Percentiles rank a stretch among this genome's conserved stretches.
Conservation (phyloP, 805 yeast genomes). For the Hanseniaspora clermontiae region DNA sequence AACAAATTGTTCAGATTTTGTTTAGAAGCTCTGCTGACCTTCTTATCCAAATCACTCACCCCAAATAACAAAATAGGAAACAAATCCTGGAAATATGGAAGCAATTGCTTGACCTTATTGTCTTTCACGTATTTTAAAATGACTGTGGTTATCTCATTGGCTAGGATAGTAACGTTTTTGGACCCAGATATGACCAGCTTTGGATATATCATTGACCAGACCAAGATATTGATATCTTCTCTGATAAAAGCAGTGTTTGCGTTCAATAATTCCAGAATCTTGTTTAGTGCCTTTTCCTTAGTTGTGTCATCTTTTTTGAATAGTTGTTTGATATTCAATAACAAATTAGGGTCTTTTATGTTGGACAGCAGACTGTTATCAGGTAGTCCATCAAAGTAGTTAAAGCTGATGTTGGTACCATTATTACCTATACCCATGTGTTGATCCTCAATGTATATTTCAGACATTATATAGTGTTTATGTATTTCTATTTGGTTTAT, state of each 20-base stretch:
- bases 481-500: neutral
- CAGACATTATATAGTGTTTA: neutral
- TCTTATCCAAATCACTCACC: conserved; percentile 52
- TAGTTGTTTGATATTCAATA: conserved; percentile 60
- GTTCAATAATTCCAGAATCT: conserved; percentile 31
- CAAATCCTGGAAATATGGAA: conserved; percentile 21
- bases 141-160: conserved; percentile 55
- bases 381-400: conserved; percentile 68
- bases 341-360: conserved; percentile 32
- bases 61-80: conserved; percentile 65
- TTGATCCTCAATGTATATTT: neutral
- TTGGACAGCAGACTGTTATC: conserved; percentile 43
- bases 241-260: conserved; percentile 30
- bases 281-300: conserved; percentile 62
- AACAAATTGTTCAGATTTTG: conserved; percentile 29
- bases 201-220: conserved; percentile 75
- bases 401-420: conserved; percentile 48
- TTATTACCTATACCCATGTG: conserved; percentile 31
- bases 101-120: conserved; percentile 54
- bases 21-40: conserved; percentile 41
- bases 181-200: conserved; percentile 64
- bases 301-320: conserved; percentile 75
- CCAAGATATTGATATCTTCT: conserved; percentile 38
- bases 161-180: conserved; percentile 43
- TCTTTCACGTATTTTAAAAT: conserved; percentile 38